Conservation (phyloP, 192 early-diverging fungal genomes). For the Podila minutissima region DNA sequence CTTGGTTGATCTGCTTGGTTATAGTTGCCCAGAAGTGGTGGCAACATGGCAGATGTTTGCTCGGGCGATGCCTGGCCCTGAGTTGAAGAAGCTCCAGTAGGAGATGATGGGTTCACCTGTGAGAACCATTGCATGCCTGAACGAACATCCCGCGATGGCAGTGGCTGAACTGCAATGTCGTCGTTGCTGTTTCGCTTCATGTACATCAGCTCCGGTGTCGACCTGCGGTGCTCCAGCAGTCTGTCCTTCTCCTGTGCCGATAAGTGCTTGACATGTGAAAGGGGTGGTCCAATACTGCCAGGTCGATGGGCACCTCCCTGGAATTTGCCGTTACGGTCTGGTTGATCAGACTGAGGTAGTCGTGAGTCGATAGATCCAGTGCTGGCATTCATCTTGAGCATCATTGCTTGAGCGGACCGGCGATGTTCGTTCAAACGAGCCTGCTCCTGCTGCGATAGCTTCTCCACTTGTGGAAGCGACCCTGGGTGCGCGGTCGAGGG, state of each 20-base stretch:
- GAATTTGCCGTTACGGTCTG: no score
- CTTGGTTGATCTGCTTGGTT: not conserved
- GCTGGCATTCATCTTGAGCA: constrained; percentile 9
- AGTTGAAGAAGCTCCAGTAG: not conserved
- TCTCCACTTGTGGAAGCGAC: constrained; percentile 18
- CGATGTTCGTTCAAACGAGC: constrained; percentile 34
- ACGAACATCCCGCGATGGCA: constrained; percentile 38
- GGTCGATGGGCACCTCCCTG: not conserved
- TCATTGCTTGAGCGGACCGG: constrained; percentile 32
- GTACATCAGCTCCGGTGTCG: constrained; percentile 26
- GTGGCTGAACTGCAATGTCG: constrained; percentile 25
- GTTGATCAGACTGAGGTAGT: not conserved
- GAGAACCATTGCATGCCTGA: constrained; percentile 47
- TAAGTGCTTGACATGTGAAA: constrained; percentile 11
- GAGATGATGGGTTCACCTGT: constrained; percentile 11
- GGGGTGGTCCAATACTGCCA: not conserved
- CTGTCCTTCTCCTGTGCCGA: constrained; percentile 17
- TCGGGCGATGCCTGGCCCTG: not conserved
- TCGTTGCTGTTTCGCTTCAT: constrained; percentile 37
- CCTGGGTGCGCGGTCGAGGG: constrained; percentile 4
- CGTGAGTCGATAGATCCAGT: constrained; percentile 12
- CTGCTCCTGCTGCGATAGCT: constrained; percentile 26
- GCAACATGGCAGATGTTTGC: constrained; percentile 1
- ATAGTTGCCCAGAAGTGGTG: constrained; percentile 20
- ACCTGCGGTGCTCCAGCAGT: constrained; percentile 37